Percentiles rank a stretch among this genome's conserved stretches.
These are phyloP conservation scores for Yarrowia bubula DNA, from an alignment of 805 yeast genomes.

Conservation along the genomic window DNA sequence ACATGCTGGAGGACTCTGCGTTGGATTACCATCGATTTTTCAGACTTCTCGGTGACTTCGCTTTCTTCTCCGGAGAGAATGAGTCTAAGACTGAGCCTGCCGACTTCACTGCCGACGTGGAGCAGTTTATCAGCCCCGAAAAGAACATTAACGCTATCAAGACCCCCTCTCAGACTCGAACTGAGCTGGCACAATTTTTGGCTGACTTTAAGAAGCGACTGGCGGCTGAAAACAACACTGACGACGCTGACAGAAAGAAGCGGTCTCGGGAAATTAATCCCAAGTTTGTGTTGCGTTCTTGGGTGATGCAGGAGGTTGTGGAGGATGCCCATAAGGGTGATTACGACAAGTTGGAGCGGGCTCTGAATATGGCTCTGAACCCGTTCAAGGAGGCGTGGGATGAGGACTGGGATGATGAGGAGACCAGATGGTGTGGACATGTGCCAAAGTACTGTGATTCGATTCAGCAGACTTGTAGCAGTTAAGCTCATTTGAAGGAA, in stretches of 20 bases:
- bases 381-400: constrained; percentile 72
- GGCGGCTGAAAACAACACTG: constrained; percentile 40
- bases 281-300: constrained; percentile 73
- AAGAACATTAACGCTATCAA: constrained; percentile 29
- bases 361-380: constrained; percentile 66
- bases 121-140: constrained; percentile 23
- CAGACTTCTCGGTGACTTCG: constrained; percentile 53
- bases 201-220: constrained; percentile 48
- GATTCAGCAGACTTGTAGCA: constrained; percentile 69
- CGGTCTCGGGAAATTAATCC: constrained; percentile 63
- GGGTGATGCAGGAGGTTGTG: constrained; percentile 84
- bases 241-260: constrained; percentile 43
- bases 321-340: constrained; percentile 52
- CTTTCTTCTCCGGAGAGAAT: constrained; percentile 42
- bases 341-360: constrained; percentile 55
- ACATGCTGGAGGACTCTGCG: constrained; percentile 56
- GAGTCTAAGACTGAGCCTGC: constrained; percentile 27
- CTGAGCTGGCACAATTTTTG: constrained; percentile 56
- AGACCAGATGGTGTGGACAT: constrained; percentile 51
- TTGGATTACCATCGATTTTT: constrained; percentile 83
- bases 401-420: constrained; percentile 58
- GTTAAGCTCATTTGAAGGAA: constrained; percentile 20
- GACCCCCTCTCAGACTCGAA: constrained; percentile 41
- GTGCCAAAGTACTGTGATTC: constrained; percentile 55
- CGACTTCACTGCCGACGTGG: constrained; percentile 28